Percentiles rank a stretch among this genome's conserved stretches.
Conservation (phyloP, 2,329 filamentous ascomycete species). For the Mariannaea sp. region DNA sequence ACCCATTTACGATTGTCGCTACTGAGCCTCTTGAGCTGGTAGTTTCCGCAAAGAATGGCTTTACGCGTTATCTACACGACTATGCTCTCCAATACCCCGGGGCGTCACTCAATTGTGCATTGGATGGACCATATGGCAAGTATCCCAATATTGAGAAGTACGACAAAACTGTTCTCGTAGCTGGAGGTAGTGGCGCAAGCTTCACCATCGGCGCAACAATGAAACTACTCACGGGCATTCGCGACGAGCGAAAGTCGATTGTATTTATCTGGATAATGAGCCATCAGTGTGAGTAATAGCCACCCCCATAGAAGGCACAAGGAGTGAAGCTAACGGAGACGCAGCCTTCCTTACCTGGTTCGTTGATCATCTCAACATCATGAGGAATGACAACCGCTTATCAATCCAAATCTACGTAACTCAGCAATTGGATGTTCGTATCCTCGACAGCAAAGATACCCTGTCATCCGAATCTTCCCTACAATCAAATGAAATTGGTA, state of each 20-base stretch:
- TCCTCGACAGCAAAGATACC: slow-evolving; percentile 9
- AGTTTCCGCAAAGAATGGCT: slow-evolving; percentile 62
- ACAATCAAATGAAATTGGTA: slow-evolving; percentile 4
- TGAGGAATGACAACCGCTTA: slow-evolving; percentile 40
- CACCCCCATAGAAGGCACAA: fast-evolving
- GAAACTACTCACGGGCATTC: slow-evolving; percentile 40
- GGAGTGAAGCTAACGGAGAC: slow-evolving; percentile 4
- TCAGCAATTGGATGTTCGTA: slow-evolving; percentile 23
- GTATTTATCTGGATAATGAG: slow-evolving; percentile 50
- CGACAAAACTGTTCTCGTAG: slow-evolving; percentile 62
- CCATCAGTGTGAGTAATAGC: slow-evolving; percentile 42
- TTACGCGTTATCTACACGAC: slow-evolving; percentile 60
- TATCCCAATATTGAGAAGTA: slow-evolving; percentile 56
- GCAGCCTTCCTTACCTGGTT: slow-evolving; percentile 47
- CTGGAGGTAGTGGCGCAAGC: slow-evolving; percentile 65
- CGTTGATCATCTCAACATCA: slow-evolving; percentile 40
- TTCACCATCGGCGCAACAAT: slow-evolving; percentile 54
- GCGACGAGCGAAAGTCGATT: slow-evolving; percentile 35
- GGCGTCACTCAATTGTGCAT: slow-evolving; percentile 52
- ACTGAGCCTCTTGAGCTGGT: slow-evolving; percentile 61
- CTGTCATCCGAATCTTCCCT: slow-evolving; percentile 22
- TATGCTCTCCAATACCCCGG: slow-evolving; percentile 57
- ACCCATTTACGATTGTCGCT: slow-evolving; percentile 66
- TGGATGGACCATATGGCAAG: slow-evolving; percentile 64
- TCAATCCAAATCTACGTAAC: slow-evolving; percentile 45